phyloP scores from a whole-genome alignment of 371 early-diverging fungal genomes.

The Mucor irregularis region DNA sequence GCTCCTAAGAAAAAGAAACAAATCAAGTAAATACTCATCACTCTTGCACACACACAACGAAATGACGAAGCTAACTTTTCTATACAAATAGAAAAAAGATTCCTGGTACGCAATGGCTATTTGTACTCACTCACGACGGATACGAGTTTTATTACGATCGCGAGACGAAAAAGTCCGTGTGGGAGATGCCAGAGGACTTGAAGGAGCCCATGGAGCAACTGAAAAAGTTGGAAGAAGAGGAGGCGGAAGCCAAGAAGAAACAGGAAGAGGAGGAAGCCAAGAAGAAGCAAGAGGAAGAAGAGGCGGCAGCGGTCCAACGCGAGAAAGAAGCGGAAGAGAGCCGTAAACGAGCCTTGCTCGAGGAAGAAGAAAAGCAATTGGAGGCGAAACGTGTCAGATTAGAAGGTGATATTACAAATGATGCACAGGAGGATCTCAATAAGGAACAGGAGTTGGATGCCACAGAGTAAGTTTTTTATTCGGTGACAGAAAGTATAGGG shows the following conservation, averaged over 20 bases:
- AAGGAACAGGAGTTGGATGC: slow-evolving; percentile 14
- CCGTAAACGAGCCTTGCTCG: slow-evolving; percentile 1
- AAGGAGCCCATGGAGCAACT: slow-evolving; percentile 46
- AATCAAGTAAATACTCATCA: slow-evolving; percentile 29
- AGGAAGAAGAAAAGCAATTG: slow-evolving; percentile 6
- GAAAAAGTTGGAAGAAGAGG: slow-evolving; percentile 28
- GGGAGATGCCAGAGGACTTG: slow-evolving; percentile 67
- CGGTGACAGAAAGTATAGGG: not conserved
- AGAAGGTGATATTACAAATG: no score
- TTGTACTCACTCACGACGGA: slow-evolving; percentile 70
- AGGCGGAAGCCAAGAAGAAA: slow-evolving; percentile 10
- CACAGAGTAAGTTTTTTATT: slow-evolving; percentile 21
- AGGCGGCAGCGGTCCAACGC: no score
- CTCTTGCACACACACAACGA: slow-evolving; percentile 16
- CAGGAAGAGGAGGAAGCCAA: slow-evolving; percentile 34
- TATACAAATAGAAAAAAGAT: slow-evolving; percentile 58
- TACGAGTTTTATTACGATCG: slow-evolving; percentile 79
- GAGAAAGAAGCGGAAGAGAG: not conserved
- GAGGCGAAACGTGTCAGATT: slow-evolving; percentile 4
- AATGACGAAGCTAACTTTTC: slow-evolving; percentile 28
- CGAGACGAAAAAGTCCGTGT: slow-evolving; percentile 64
- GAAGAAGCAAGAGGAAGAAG: slow-evolving; percentile 13
- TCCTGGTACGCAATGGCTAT: slow-evolving; percentile 73
- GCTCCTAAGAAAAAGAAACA: slow-evolving; percentile 33
- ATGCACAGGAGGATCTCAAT: slow-evolving; percentile 2